Evolutionary conservation across 352 stramenopile species (phyloP).

Genomic region (Pythium inflatum): DNA sequence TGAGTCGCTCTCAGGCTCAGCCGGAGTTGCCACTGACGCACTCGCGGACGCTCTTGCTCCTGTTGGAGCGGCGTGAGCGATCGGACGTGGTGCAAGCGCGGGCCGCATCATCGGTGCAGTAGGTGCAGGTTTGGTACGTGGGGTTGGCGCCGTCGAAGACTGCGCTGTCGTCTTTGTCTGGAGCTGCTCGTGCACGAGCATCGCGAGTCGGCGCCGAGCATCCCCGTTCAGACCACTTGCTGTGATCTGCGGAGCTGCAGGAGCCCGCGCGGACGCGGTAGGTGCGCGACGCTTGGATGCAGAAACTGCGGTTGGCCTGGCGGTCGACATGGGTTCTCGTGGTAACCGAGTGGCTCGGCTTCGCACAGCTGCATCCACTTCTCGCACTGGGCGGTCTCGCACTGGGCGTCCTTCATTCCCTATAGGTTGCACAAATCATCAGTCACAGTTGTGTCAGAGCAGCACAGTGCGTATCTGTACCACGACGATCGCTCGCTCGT

Average conservation of each 20-base stretch:
- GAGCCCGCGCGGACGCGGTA: no score
- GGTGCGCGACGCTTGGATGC: no score
- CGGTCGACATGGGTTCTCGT: no score
- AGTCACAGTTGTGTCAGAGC: no score
- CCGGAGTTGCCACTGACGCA: background rate
- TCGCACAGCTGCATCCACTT: no score
- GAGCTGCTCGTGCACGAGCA: slow-evolving; percentile 11
- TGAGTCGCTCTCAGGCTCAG: background rate
- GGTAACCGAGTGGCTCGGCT: no score
- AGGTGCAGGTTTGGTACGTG: background rate
- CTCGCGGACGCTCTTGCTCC: background rate
- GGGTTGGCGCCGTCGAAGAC: background rate
- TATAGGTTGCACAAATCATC: no score
- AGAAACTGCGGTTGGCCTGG: no score
- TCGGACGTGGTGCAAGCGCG: background rate
- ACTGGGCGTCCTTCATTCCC: no score
- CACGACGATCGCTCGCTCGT: no score
- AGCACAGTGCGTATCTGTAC: no score
- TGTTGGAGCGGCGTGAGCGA: background rate
- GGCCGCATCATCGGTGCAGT: background rate
- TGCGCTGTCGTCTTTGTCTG: slow-evolving; percentile 1
- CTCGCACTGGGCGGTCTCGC: no score
- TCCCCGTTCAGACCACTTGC: slow-evolving; percentile 1
- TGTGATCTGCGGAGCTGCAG: background rate
- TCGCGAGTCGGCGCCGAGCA: slow-evolving; percentile 16